phyloP scores from a whole-genome alignment of 2,329 filamentous ascomycete species.

The Trichoderma lentiforme region DNA sequence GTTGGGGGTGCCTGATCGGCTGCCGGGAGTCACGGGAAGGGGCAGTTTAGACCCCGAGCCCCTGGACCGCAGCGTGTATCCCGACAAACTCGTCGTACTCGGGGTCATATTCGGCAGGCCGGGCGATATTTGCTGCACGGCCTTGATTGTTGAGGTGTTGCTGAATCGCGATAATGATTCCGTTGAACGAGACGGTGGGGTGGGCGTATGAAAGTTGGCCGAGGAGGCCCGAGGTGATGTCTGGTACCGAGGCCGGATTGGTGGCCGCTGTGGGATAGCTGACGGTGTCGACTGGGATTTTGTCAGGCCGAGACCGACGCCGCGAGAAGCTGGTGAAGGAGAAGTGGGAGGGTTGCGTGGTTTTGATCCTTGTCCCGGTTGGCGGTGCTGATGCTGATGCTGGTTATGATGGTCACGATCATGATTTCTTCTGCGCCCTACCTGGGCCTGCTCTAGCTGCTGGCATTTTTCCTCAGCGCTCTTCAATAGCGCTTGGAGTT shows the following conservation, averaged over 20 bases:
- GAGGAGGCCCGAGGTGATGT: slow-evolving; percentile 15
- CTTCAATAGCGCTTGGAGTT: slow-evolving; percentile 35
- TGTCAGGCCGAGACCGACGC: slow-evolving; percentile 22
- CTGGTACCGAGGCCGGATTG: not conserved
- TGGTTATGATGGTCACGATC: slow-evolving; percentile 19
- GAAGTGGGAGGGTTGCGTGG: slow-evolving; percentile 19
- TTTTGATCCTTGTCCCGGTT: slow-evolving; percentile 10
- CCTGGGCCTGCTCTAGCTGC: slow-evolving; percentile 29
- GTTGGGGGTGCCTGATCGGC: slow-evolving; percentile 35
- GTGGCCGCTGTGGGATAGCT: slow-evolving; percentile 22
- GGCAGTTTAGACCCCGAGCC: slow-evolving; percentile 40
- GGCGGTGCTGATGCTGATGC: slow-evolving; percentile 21
- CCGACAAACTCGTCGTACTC: slow-evolving; percentile 27
- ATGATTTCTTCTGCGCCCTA: slow-evolving; percentile 23
- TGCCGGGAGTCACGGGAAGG: slow-evolving; percentile 35
- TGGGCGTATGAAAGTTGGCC: slow-evolving; percentile 1
- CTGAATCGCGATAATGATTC: slow-evolving; percentile 11
- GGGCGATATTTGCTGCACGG: slow-evolving; percentile 20
- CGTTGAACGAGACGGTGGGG: not conserved
- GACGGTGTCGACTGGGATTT: slow-evolving; percentile 28
- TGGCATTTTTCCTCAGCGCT: slow-evolving; percentile 34
- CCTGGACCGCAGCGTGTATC: slow-evolving; percentile 33
- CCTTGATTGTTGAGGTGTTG: slow-evolving; percentile 18
- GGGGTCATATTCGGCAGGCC: slow-evolving; percentile 23
- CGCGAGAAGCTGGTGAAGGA: slow-evolving; percentile 18